Base-by-base conservation (phyloP, 2,329 filamentous ascomycete species). In the Ascochyta lentis region DNA sequence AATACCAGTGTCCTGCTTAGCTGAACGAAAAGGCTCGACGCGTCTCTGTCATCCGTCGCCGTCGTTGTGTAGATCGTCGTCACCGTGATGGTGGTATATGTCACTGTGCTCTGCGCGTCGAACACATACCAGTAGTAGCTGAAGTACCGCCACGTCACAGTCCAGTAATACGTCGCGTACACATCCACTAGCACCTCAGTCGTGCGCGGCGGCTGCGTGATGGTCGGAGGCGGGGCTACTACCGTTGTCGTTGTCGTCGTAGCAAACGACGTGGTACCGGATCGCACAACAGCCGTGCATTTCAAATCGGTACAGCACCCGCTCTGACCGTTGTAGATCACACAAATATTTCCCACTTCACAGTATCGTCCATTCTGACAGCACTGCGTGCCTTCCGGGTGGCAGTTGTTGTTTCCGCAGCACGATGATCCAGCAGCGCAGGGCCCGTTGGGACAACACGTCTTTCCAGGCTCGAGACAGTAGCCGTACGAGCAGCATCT, bases 271-370 rank as follows among this genome's bases (percentile, higher is more conserved):
- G 59, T 64, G 3, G 59, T 56, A 4, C 61, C 61, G 12, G 55
- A 58, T 3, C 37, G 35, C 6, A 64, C 56, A 12, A 56, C 61
- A 6, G 61, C 61, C 4, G 61, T 64, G 37, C 61, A 64, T 22
- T 54, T 38, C 24, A 64, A 48, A 37, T 64, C 59, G 26, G 61
- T 64, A 38, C 61, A 64, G 56, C 61, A 64, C 19, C 59, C 61
- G 15, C 48, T 55, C 13, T 46, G 37, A 4, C 56, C 56, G n/a
- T 41, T 49, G 23, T 49, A 47, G 2, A 47, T 46, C 2, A 64
- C 59, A 40, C 61, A 64, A 10, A 59, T 58, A 22, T 64, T 64
- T 5, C 61, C 61, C 9, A 51, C 49, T 35, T 64, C 59, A 46
- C 61, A 64, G 29, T 64, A 64, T 12, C 46, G 34, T 3, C 56